Evolutionary conservation across 1,139 yeast species (phyloP).

Genomic region (Lodderomyces parapsilosis): DNA sequence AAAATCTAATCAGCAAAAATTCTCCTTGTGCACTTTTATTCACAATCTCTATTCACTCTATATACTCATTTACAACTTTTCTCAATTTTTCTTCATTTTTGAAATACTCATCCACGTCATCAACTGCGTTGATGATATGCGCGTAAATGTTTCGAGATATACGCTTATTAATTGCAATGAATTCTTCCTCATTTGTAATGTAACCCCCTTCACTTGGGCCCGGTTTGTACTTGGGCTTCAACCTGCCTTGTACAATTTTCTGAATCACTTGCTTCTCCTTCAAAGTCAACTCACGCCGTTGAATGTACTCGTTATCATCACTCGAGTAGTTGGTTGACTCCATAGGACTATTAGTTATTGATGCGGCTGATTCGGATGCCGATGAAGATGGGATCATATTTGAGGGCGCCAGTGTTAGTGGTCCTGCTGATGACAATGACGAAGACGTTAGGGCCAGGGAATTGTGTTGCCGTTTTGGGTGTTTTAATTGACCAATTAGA

Average conservation of each 20-base stretch:
- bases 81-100: slow-evolving; percentile 19
- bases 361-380: slow-evolving; percentile 9
- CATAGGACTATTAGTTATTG: slow-evolving; percentile 14
- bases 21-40: not conserved
- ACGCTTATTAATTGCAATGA: slow-evolving; percentile 35
- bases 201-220: not conserved
- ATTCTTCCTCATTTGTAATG: slow-evolving; percentile 28
- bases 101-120: slow-evolving; percentile 14
- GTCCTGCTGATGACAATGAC: slow-evolving; percentile 8
- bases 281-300: slow-evolving; percentile 2
- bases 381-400: slow-evolving; percentile 9
- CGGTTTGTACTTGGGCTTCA: slow-evolving; percentile 46
- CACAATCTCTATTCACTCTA: slow-evolving; percentile 9
- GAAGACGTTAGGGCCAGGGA: not conserved
- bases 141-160: slow-evolving; percentile 47
- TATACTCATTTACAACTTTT: slow-evolving; percentile 23
- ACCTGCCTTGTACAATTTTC: slow-evolving; percentile 34
- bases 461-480: not conserved
- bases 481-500: slow-evolving; percentile 28
- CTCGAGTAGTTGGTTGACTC: slow-evolving; percentile 12
- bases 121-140: slow-evolving; percentile 15
- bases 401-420: not conserved
- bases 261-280: slow-evolving; percentile 2
- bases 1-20: too few species aligned
- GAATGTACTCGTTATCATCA: slow-evolving; percentile 12